Base-by-base conservation (phyloP, 2,329 filamentous ascomycete genomes). In the Neoscytalidium dimidiatum region DNA sequence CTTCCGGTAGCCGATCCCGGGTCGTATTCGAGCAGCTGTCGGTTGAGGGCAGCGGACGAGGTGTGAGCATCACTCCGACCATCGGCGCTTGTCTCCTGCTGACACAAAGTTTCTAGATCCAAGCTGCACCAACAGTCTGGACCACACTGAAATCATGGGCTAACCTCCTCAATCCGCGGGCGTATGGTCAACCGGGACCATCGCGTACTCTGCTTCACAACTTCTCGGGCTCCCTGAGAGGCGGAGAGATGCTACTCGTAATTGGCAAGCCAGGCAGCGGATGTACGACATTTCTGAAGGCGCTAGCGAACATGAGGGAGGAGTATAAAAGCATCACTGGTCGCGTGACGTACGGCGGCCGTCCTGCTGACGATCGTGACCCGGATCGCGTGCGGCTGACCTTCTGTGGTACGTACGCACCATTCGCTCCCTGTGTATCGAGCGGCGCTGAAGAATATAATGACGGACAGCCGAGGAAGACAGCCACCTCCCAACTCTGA, bases 231-330 rank as follows among this genome's bases (percentile, higher is more conserved):
- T 23, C 46, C 4, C 46, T 51, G 8, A 9, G 14, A 7, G n/a
- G 46, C 61, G 82, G 83, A 4, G 79, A 80, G 69, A 69, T 79
- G 57, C 67, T 79, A 13, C 71, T 79, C 51, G 78, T 80, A 3
- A 71, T 80, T 19, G 78, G 77, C 6, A 69, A 75, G 35, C 78
- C 78, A 2, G 83, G 79, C 0, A 85, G 83, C 6, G 86, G 87
- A 2, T 89, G 87, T 73, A 85, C 82, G 46, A 89, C 87, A 0
- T 75, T 89, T 0, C 77, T 89, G 4, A 88, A 87, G 76, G 81
- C 84, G 0, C 77, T 89, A 13, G 81, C 79, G 48, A 82, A 89
- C 71, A 78, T 85, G 13, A 76, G 58, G 19, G 58, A 46, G 9
- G 33, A 62, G 28, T 61, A 31, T 35, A 57, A 57, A 35, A 19